These are phyloP conservation scores for Schrenkiella parvula DNA, from an alignment of 345 rosid species.

Conservation along the genomic window DNA sequence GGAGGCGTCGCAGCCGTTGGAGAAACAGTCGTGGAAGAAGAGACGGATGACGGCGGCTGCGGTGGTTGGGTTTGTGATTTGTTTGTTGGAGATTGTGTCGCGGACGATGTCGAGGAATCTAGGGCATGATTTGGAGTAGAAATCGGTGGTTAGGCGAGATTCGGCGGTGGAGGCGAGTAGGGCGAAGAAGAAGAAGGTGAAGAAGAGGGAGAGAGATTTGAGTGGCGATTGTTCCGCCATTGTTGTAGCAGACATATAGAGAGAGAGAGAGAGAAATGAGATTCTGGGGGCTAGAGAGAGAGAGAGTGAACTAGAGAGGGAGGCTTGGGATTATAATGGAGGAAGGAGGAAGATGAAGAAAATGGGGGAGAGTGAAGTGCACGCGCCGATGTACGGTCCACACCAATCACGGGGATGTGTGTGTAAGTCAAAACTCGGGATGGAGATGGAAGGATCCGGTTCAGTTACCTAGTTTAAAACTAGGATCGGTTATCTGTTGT, in stretches of 20 bases:
- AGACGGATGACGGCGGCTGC: slow-evolving; percentile 84
- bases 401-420: slow-evolving; percentile 29
- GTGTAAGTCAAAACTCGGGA: slow-evolving; percentile 6
- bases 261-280: neutral
- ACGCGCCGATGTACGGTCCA: slow-evolving; percentile 25
- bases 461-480: neutral
- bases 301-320: neutral
- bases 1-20: slow-evolving; percentile 80
- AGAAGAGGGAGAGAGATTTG: slow-evolving; percentile 12
- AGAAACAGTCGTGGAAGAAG: slow-evolving; percentile 81
- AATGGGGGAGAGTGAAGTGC: slow-evolving; percentile 8
- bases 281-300: neutral
- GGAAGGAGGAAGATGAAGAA: slow-evolving; percentile 12
- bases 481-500: neutral
- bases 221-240: slow-evolving; percentile 31
- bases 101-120: slow-evolving; percentile 54
- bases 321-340: slow-evolving; percentile 11
- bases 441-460: slow-evolving; percentile 3
- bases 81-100: slow-evolving; percentile 67
- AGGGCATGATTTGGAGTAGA: slow-evolving; percentile 73
- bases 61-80: slow-evolving; percentile 73
- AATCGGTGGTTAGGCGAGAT: slow-evolving; percentile 44
- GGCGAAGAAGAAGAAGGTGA: slow-evolving; percentile 18
- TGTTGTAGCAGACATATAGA: neutral
- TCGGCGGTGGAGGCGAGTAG: slow-evolving; percentile 21